A percentile compares a stretch with the other conserved stretches of the same genome.
Conservation (phyloP, 345 rosid species). For the Heritiera fomes region DNA sequence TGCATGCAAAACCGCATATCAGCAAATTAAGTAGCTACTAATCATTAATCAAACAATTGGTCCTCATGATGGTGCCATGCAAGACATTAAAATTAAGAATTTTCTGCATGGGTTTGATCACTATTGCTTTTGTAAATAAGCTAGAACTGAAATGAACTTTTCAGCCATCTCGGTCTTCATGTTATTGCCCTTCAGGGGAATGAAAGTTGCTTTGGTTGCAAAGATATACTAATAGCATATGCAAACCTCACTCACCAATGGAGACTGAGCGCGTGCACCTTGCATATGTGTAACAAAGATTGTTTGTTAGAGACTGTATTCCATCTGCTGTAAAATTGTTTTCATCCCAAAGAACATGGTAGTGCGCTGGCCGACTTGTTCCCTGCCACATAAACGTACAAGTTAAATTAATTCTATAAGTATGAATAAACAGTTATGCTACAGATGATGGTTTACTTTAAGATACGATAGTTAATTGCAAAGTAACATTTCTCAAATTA, state of each 20-base stretch:
- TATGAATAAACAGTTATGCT: not conserved
- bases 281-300: slow-evolving; percentile 95
- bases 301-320: slow-evolving; percentile 92
- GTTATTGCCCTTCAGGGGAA: not conserved
- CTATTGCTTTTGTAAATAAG: not conserved
- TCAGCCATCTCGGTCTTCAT: not conserved
- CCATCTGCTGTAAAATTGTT: slow-evolving; percentile 96
- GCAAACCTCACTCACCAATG: slow-evolving; percentile 53
- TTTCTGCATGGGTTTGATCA: not conserved
- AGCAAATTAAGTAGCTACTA: not conserved
- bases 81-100: not conserved
- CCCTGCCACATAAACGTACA: slow-evolving; percentile 48
- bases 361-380: slow-evolving; percentile 97
- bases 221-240: not conserved
- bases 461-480: not conserved
- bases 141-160: not conserved
- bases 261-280: slow-evolving; percentile 96
- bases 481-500: not conserved
- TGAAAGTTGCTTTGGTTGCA: not conserved
- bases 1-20: slow-evolving; percentile 27
- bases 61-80: not conserved
- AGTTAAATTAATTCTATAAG: not conserved
- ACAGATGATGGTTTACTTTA: not conserved
- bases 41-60: not conserved
- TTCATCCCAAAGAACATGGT: slow-evolving; percentile 99